These are phyloP conservation scores for Durotheca rogersii DNA, from an alignment of 495 filamentous ascomycete genomes.

Conservation along the genomic window DNA sequence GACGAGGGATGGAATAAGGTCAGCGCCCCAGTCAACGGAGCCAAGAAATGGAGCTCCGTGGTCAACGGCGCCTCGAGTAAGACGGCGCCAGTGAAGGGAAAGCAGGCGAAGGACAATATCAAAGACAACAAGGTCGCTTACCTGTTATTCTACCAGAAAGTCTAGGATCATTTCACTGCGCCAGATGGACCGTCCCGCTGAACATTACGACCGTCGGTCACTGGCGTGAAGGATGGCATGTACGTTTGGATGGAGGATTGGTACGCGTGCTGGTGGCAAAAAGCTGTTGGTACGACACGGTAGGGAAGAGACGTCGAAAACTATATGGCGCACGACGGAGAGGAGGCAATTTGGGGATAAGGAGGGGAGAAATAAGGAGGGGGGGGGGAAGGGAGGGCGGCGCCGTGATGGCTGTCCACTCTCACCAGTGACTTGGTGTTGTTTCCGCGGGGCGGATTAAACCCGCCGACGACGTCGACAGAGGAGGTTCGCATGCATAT, in stretches of 20 bases:
- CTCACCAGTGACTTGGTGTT: constrained; percentile 3
- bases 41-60: constrained; percentile 66
- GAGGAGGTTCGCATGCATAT: neutral
- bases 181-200: neutral
- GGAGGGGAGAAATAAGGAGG: constrained; percentile 5
- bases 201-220: neutral
- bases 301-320: constrained; percentile 15
- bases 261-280: constrained; percentile 12
- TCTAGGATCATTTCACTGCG: constrained; percentile 43
- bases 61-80: constrained; percentile 55
- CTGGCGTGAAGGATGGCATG: neutral
- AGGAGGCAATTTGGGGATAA: constrained; percentile 9
- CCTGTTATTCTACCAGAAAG: constrained; percentile 88
- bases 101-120: constrained; percentile 67
- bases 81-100: constrained; percentile 46
- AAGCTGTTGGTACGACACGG: constrained; percentile 12
- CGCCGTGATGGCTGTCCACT: constrained; percentile 17
- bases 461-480: too few species aligned
- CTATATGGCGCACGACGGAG: constrained; percentile 5
- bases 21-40: constrained; percentile 57
- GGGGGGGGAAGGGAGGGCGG: constrained; percentile 9
- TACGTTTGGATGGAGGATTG: constrained; percentile 10
- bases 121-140: constrained; percentile 97
- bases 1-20: constrained; percentile 87
- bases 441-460: constrained; percentile 17